Conservation (phyloP, 345 rosid species). For the Eucalyptus decipiens region DNA sequence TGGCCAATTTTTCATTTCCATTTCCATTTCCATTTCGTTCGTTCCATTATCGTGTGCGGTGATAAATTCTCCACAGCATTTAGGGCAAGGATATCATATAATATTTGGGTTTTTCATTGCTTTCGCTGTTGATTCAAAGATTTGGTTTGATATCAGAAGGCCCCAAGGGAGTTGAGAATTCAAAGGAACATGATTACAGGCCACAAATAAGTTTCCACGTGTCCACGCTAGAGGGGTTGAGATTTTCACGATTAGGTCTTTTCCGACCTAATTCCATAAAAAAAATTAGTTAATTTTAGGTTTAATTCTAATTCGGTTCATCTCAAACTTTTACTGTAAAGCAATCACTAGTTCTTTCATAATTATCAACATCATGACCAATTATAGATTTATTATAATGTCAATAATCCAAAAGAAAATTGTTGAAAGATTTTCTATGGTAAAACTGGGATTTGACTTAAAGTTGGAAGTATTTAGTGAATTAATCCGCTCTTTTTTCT, state of each 20-base stretch:
- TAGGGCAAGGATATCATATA: neutral
- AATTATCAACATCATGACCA: neutral
- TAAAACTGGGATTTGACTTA: neutral
- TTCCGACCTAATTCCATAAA: neutral
- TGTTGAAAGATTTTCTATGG: neutral
- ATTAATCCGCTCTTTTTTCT: neutral
- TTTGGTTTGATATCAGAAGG: neutral
- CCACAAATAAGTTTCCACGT: neutral
- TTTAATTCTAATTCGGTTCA: neutral
- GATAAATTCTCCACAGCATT: neutral
- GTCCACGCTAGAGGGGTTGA: neutral
- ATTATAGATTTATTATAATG: neutral
- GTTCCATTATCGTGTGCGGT: neutral
- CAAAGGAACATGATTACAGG: neutral
- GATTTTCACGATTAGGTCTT: neutral
- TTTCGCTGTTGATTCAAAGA: neutral
- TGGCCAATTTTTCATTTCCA: neutral
- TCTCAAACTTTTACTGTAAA: accelerated
- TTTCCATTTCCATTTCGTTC: neutral
- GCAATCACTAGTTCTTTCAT: neutral
- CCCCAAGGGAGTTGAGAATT: neutral
- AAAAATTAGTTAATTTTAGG: neutral
- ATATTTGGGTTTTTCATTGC: neutral
- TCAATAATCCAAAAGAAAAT: neutral
- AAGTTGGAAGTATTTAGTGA: neutral